Percentiles rank a stretch among this genome's conserved stretches.
Evolutionary conservation across 2,329 filamentous ascomycete species (phyloP).

Genomic region (Fusarium decemcellulare): DNA sequence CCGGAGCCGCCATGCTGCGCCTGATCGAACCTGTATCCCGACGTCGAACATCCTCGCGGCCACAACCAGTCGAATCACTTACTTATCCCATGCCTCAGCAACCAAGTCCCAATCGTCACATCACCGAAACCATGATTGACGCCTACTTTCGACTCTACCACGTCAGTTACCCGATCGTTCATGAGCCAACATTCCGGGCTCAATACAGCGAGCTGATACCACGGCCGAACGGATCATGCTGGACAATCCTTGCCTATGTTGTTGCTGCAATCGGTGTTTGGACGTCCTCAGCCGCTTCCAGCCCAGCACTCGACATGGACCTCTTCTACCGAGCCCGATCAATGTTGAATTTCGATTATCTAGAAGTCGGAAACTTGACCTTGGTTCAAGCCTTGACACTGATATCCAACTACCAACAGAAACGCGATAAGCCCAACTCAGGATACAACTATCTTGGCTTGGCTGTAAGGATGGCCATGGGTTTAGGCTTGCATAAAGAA

Average conservation of each 20-base stretch:
- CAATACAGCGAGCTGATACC: constrained; percentile 52
- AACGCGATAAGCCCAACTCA: constrained; percentile 65
- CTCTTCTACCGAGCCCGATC: constrained; percentile 49
- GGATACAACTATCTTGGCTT: constrained; percentile 67
- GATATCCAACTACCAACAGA: constrained; percentile 65
- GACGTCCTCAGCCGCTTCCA: constrained; percentile 41
- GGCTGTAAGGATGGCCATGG: constrained; percentile 64
- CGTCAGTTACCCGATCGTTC: constrained; percentile 60
- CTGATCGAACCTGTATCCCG: constrained; percentile 51
- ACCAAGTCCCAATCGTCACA: constrained; percentile 52
- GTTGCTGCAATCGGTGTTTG: constrained; percentile 56
- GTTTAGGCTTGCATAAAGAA: constrained; percentile 65
- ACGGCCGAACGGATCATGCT: constrained; percentile 49
- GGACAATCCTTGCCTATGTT: constrained; percentile 52
- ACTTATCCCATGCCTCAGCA: constrained; percentile 40
- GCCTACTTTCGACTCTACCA: constrained; percentile 60
- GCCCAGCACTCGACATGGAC: constrained; percentile 43
- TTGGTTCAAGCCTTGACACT: constrained; percentile 62
- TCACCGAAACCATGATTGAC: constrained; percentile 52
- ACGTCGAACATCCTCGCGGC: constrained; percentile 37
- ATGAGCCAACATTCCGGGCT: constrained; percentile 61
- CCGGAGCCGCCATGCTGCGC: constrained; percentile 60
- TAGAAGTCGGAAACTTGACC: constrained; percentile 61
- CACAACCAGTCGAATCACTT: constrained; percentile 21
- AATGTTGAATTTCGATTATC: constrained; percentile 57